These are phyloP conservation scores for Rutstroemia sp. DNA, from an alignment of 2,329 filamentous ascomycete species.

Conservation along the genomic window DNA sequence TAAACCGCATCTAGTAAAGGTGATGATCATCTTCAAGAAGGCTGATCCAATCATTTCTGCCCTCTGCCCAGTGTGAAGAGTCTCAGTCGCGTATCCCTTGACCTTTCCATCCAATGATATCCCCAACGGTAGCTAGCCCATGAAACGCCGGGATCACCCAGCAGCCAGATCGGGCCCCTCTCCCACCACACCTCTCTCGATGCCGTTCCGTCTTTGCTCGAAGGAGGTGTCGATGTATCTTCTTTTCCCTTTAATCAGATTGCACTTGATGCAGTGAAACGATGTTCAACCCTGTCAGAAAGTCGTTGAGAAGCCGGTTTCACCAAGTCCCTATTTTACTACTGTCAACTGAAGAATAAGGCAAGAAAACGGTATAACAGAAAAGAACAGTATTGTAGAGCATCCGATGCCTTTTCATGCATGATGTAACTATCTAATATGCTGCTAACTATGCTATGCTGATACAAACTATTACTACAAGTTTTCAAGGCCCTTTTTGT, in stretches of 20 bases:
- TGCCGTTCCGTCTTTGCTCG: too few species aligned
- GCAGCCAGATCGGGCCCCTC: not conserved
- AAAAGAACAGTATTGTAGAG: conserved; percentile 1
- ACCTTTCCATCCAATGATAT: not conserved
- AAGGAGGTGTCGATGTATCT: too few species aligned
- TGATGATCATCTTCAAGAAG: not conserved
- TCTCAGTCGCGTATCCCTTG: not conserved
- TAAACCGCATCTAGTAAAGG: not conserved
- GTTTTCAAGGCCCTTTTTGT: conserved; percentile 13
- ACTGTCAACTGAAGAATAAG: not conserved
- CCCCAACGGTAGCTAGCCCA: not conserved
- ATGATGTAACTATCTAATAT: conserved; percentile 8
- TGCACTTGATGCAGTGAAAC: not conserved
- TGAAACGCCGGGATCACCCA: not conserved
- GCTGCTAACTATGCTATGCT: conserved; percentile 17
- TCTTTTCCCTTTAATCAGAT: too few species aligned
- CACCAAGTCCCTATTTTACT: not conserved
- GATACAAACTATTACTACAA: conserved; percentile 15
- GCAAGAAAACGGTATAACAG: not conserved
- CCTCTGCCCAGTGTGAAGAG: not conserved
- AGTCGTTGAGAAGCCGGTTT: too few species aligned
- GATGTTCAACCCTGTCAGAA: too few species aligned
- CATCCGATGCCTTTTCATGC: conserved; percentile 8
- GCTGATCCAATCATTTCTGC: not conserved
- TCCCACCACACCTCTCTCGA: too few species aligned